A percentile compares a stretch with the other conserved stretches of the same genome.
Evolutionary conservation across 768 basidiomycete genomes (phyloP).

Genomic region (Kockovaella imperatae): DNA sequence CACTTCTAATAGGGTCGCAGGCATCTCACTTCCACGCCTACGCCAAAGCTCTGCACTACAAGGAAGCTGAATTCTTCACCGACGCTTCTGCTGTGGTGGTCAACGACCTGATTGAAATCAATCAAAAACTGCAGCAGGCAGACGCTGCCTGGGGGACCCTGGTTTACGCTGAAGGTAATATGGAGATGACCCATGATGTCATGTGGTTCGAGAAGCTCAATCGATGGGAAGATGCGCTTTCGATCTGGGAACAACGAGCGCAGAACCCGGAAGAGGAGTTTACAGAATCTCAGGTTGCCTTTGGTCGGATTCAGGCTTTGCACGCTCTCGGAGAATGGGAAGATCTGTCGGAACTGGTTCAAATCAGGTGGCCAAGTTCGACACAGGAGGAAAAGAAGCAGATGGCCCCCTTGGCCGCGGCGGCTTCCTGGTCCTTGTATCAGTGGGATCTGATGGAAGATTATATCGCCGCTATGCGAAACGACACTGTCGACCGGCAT

Average conservation of each 20-base stretch:
- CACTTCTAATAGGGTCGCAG: slow-evolving; percentile 17
- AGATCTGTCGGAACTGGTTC: slow-evolving; percentile 71
- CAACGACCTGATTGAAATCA: slow-evolving; percentile 90
- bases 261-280: slow-evolving; percentile 61
- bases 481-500: slow-evolving; percentile 83
- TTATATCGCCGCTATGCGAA: slow-evolving; percentile 86
- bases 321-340: slow-evolving; percentile 99
- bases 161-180: slow-evolving; percentile 77
- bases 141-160: slow-evolving; percentile 98
- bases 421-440: slow-evolving; percentile 90
- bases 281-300: slow-evolving; percentile 55
- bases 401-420: slow-evolving; percentile 94
- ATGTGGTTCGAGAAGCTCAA: slow-evolving; percentile 98
- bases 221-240: slow-evolving; percentile 86
- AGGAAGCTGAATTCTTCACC: slow-evolving; percentile 91
- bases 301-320: slow-evolving; percentile 89
- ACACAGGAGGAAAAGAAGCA: slow-evolving; percentile 73
- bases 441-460: slow-evolving; percentile 99
- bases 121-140: slow-evolving; percentile 90
- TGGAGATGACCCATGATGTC: slow-evolving; percentile 70
- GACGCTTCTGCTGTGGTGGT: slow-evolving; percentile 81
- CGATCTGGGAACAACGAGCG: slow-evolving; percentile 35
- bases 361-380: slow-evolving; percentile 77
- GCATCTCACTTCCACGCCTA: slow-evolving; percentile 89
- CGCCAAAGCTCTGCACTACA: slow-evolving; percentile 96